Evolutionary conservation across 2,329 filamentous ascomycete genomes (phyloP).

Genomic region (Alternaria angustiovoidea): DNA sequence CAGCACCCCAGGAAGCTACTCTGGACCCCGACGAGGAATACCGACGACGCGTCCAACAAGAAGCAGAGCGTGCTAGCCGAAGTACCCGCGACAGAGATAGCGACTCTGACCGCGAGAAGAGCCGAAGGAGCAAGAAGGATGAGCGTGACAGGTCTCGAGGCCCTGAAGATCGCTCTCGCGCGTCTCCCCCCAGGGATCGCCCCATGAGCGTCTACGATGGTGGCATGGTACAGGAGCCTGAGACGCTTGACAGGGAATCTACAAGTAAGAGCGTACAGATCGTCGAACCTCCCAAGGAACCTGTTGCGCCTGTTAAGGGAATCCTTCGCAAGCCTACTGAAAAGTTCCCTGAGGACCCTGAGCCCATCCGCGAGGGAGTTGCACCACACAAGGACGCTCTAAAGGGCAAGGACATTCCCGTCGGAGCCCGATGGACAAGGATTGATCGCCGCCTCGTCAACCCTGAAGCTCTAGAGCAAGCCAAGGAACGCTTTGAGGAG

Average conservation of each 20-base stretch:
- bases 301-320: conserved; percentile 72
- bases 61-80: conserved; percentile 51
- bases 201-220: conserved; percentile 38
- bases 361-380: conserved; percentile 86
- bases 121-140: conserved; percentile 46
- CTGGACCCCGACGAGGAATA: conserved; percentile 62
- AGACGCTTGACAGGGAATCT: conserved; percentile 34
- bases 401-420: conserved; percentile 70
- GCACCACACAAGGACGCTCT: conserved; percentile 91
- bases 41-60: conserved; percentile 57
- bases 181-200: conserved; percentile 35
- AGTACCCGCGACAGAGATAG: conserved; percentile 39
- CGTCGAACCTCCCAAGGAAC: conserved; percentile 75
- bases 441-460: conserved; percentile 89
- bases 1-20: conserved; percentile 36
- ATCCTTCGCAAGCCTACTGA: conserved; percentile 84
- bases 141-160: conserved; percentile 43
- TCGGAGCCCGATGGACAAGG: conserved; percentile 90
- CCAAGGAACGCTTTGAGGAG: conserved; percentile 91
- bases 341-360: conserved; percentile 86
- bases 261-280: conserved; percentile 58
- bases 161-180: conserved; percentile 36
- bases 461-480: conserved; percentile 82
- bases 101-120: conserved; percentile 46
- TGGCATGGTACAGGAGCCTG: conserved; percentile 47